Evolutionary conservation across 1,284 basidiomycete genomes (phyloP).

Genomic region (Lentinula novae-zelandiae): DNA sequence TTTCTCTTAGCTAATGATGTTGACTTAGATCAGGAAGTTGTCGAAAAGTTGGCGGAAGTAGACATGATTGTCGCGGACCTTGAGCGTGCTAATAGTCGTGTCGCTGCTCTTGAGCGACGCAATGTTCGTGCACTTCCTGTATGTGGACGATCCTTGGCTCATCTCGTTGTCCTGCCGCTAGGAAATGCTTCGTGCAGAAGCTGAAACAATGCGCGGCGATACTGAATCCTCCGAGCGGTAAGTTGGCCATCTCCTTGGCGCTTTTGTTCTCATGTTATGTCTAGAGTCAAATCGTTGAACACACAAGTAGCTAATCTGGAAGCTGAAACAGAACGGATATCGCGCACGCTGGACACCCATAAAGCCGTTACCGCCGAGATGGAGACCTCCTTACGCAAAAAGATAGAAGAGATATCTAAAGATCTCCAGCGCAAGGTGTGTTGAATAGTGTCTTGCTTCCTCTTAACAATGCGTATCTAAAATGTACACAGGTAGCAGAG

Average conservation of each 20-base stretch:
- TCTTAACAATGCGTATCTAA: no score
- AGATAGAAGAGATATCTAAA: conserved; percentile 56
- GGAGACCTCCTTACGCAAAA: conserved; percentile 48
- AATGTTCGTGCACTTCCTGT: conserved; percentile 57
- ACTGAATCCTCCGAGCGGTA: conserved; percentile 75
- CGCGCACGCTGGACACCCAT: conserved; percentile 66
- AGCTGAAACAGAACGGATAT: conserved; percentile 68
- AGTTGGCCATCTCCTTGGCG: conserved; percentile 18
- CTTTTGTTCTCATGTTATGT: conserved; percentile 2
- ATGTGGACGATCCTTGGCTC: neutral
- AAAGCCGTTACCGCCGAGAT: conserved; percentile 53
- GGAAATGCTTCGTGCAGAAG: conserved; percentile 91
- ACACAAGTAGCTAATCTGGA: conserved; percentile 70
- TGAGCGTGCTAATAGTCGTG: conserved; percentile 88
- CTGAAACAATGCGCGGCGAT: conserved; percentile 83
- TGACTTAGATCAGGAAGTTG: conserved; percentile 80
- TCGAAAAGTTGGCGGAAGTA: conserved; percentile 84
- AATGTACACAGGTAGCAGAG: conserved; percentile 45
- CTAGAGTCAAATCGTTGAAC: conserved; percentile 71
- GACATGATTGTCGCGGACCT: conserved; percentile 93
- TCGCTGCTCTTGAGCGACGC: conserved; percentile 87
- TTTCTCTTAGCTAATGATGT: conserved; percentile 1
- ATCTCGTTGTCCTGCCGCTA: conserved; percentile 26
- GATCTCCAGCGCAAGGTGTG: conserved; percentile 59
- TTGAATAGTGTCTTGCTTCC: neutral